These are phyloP conservation scores for Microcera coccophila DNA, from an alignment of 2,329 filamentous ascomycete species.

Conservation along the genomic window DNA sequence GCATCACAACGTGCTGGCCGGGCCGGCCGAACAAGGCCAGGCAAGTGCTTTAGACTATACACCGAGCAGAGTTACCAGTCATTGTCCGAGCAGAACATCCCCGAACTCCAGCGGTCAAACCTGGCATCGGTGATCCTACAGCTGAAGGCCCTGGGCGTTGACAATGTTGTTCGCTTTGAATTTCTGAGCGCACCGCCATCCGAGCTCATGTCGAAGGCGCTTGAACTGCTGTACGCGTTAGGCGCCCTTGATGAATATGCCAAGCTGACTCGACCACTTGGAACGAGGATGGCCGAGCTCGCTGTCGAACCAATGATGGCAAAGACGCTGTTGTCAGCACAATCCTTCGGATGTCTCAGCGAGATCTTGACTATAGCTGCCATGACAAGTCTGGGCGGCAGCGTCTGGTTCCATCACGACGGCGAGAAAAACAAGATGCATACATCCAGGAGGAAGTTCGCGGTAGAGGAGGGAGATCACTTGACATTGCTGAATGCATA, in stretches of 20 bases:
- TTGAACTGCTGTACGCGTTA: conserved; percentile 82
- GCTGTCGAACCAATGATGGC: conserved; percentile 95
- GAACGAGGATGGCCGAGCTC: conserved; percentile 85
- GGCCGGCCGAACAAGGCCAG: conserved; percentile 81
- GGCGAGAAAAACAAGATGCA: conserved; percentile 73
- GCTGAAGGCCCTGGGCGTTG: conserved; percentile 89
- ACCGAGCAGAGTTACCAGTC: conserved; percentile 67
- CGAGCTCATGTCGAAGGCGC: conserved; percentile 76
- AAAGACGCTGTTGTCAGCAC: conserved; percentile 74
- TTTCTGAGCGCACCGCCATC: conserved; percentile 84
- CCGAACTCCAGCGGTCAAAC: conserved; percentile 90
- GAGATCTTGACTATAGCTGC: conserved; percentile 90
- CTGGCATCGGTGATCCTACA: conserved; percentile 84
- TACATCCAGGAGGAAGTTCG: conserved; percentile 72
- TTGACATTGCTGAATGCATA: conserved; percentile 92
- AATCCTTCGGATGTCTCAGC: conserved; percentile 70
- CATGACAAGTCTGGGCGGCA: conserved; percentile 84
- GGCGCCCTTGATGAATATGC: conserved; percentile 86
- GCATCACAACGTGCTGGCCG: conserved; percentile 88
- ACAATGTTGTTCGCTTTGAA: conserved; percentile 87
- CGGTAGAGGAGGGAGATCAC: conserved; percentile 90
- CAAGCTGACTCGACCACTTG: conserved; percentile 84
- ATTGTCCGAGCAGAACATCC: conserved; percentile 69
- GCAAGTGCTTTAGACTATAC: conserved; percentile 92
- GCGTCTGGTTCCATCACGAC: conserved; percentile 77